Evolutionary conservation across 257 asterid genomes (phyloP), one percentile per base, ranked within the genome.

Genomic region (Agastache rugosa): DNA sequence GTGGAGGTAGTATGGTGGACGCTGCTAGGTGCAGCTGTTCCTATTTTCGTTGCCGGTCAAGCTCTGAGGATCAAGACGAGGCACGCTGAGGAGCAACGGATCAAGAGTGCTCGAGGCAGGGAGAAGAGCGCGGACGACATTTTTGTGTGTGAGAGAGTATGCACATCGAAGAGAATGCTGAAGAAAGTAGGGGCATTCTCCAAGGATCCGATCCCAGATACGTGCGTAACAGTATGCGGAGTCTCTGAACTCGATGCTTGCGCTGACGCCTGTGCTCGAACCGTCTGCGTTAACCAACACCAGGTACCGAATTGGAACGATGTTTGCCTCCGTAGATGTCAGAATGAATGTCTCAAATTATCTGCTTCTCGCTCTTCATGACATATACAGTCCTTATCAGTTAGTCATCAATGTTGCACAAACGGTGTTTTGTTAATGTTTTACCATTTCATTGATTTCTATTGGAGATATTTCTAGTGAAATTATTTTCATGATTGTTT

Each of bases 251-350:
- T 92, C 1, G 99, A 95, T 79, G 96, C 97, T 14, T 95, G 99
- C 37, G 87, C 98, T 2, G 99, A 95, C 81, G 99, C 99, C 12
- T 92, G 98, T 72, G 98, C 99, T 29, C 85, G 96, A 6, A 92
- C 94, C 0, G 98, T 92, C 1, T 95, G 99, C 66, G 96, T 90
- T 61, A 92, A 89, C 78, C 98, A 95, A 35, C 99, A 92, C 77
- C 99, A 92, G 67, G 97, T 95, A 16, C 99, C 99, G 3, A 89
- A 91, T 3, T 95, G 98, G 99, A 92, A 95, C 6, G 98, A 95
- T 48, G 88, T 90, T 17, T 95, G 99, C 77, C 98, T 95, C 54
- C 83, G 91, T 12, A 83, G 98, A 66, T 95, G 99, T 77, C 99
- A 95, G 80, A 89, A 89, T 45, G 97, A 95, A 73, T 95, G 99